Conservation (phyloP, 2,329 filamentous ascomycete species). For the Ascochyta koolunga region DNA sequence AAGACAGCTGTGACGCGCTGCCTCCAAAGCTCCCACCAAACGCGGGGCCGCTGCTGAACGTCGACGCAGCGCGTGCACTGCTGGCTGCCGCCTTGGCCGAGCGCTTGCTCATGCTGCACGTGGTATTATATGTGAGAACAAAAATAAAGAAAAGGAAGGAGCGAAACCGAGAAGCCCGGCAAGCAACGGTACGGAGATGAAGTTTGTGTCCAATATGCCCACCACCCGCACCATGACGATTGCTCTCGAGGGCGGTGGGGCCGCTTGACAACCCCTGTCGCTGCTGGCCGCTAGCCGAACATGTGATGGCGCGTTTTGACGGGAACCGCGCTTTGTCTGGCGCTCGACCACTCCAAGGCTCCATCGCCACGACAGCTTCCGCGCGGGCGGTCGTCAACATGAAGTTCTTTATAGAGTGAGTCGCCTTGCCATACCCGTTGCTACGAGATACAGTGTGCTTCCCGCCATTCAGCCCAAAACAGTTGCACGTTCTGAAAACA, state of each 20-base stretch:
- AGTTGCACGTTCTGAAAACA: background rate
- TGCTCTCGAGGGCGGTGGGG: slow-evolving; percentile 10
- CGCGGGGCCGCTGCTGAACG: slow-evolving; percentile 42
- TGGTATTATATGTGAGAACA: slow-evolving; percentile 1
- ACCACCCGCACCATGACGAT: slow-evolving; percentile 14
- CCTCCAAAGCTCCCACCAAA: slow-evolving; percentile 55
- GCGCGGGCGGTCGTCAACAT: slow-evolving; percentile 50
- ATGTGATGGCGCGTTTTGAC: slow-evolving; percentile 14
- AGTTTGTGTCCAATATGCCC: slow-evolving; percentile 9
- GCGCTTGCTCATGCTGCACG: slow-evolving; percentile 62
- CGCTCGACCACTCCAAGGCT: slow-evolving; percentile 8
- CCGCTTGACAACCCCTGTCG: background rate
- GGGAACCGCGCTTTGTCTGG: slow-evolving; percentile 20
- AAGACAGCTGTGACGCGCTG: slow-evolving; percentile 73
- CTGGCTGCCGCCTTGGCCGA: slow-evolving; percentile 67
- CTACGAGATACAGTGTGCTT: background rate
- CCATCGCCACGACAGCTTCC: slow-evolving; percentile 27
- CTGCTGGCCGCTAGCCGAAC: slow-evolving; percentile 15
- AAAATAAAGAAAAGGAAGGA: slow-evolving; percentile 11
- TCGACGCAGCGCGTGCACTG: slow-evolving; percentile 64
- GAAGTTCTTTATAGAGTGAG: slow-evolving; percentile 79
- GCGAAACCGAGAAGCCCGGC: slow-evolving; percentile 4
- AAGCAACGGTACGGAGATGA: background rate
- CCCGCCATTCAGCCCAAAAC: no score
- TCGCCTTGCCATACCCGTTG: background rate